Evolutionary conservation across 1,284 basidiomycete genomes (phyloP).

Genomic region (Rhodotorula glutinis): DNA sequence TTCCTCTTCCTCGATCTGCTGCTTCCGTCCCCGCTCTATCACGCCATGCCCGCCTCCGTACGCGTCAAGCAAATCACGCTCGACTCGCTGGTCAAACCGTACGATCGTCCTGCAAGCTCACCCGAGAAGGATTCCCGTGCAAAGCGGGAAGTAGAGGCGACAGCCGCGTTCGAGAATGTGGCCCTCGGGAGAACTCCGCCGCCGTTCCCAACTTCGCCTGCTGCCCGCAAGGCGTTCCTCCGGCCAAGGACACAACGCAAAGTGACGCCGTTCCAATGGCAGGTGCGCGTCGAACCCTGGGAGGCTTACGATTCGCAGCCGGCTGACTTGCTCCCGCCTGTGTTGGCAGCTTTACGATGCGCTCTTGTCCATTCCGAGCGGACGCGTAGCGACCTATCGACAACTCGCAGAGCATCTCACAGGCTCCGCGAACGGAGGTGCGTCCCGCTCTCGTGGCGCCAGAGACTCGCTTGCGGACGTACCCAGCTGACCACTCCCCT

Average conservation of each 20-base stretch:
- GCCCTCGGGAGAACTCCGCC: not conserved
- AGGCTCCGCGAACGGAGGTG: conserved; percentile 16
- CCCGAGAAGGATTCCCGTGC: not conserved
- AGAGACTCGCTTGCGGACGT: not conserved
- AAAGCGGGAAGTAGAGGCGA: not conserved
- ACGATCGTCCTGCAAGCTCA: not conserved
- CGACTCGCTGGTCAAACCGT: not conserved
- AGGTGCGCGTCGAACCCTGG: too few relatives aligned
- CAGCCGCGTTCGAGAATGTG: not conserved
- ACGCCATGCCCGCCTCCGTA: not conserved
- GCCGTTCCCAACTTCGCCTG: not conserved
- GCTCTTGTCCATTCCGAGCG: conserved; percentile 10
- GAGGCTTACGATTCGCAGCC: too few relatives aligned
- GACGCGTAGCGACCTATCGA: conserved; percentile 24
- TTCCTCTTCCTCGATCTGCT: too few relatives aligned
- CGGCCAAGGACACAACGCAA: not conserved
- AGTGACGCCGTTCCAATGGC: conserved; percentile 24
- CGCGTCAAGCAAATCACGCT: not conserved
- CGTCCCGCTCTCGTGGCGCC: not conserved
- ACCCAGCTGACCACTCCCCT: not conserved
- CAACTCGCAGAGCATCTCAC: conserved; percentile 20
- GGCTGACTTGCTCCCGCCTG: too few relatives aligned
- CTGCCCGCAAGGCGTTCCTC: not conserved
- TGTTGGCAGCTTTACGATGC: conserved; percentile 20
- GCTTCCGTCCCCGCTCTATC: too few relatives aligned